A percentile compares a stretch with the other conserved stretches of the same genome.
Conservation (phyloP, 352 stramenopile genomes). For the Saprolegnia parasitica region DNA sequence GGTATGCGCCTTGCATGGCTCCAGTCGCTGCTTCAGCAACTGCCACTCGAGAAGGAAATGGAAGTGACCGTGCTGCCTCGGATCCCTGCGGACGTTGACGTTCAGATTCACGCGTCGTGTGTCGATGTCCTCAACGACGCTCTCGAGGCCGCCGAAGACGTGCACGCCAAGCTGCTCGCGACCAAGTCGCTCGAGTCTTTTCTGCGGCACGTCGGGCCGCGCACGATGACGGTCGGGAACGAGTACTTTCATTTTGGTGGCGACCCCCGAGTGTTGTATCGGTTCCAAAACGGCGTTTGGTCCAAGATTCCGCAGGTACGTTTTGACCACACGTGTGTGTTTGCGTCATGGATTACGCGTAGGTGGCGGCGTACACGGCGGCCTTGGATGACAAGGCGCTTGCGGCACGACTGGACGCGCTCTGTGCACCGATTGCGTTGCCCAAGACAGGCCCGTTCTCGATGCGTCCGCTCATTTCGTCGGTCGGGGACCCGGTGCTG, state of each 20-base stretch:
- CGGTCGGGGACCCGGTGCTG: neutral
- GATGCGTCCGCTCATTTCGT: neutral
- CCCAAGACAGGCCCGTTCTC: constrained; percentile 16
- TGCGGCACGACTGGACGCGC: constrained; percentile 1
- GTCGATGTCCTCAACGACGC: constrained; percentile 56
- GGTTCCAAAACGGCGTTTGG: constrained; percentile 24
- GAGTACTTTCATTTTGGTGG: constrained; percentile 63
- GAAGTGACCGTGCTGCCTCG: constrained; percentile 1
- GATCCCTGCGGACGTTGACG: neutral
- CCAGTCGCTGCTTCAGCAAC: neutral
- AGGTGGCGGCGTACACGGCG: constrained; percentile 1
- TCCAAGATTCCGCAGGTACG: constrained; percentile 7
- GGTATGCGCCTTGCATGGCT: constrained; percentile 21
- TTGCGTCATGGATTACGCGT: neutral
- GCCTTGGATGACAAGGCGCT: neutral
- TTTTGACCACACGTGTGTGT: neutral
- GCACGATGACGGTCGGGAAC: constrained; percentile 50
- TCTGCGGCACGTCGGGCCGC: constrained; percentile 54
- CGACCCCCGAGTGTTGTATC: constrained; percentile 50
- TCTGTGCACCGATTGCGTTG: neutral
- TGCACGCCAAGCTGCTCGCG: constrained; percentile 48
- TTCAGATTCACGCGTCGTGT: constrained; percentile 56
- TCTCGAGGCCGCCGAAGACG: constrained; percentile 51
- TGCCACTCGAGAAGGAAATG: constrained; percentile 10
- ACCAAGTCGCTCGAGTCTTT: constrained; percentile 54